Conservation (phyloP, 2,329 filamentous ascomycete species). For the Colletotrichum sansevieriae region DNA sequence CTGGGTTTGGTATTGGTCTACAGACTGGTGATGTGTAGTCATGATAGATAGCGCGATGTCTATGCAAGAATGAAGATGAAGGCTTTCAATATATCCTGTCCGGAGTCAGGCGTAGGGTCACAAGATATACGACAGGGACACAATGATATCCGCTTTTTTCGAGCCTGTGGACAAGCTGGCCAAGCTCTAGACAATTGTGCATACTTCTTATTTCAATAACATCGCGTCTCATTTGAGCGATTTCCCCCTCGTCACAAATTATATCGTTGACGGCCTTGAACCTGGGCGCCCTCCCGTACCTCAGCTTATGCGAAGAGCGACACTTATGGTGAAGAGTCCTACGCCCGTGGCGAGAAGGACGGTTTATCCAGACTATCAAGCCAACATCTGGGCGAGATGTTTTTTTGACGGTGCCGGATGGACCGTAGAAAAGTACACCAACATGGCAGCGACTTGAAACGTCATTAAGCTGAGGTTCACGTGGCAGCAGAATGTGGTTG, state of each 20-base stretch:
- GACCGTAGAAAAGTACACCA: conserved; percentile 46
- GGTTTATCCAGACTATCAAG: conserved; percentile 41
- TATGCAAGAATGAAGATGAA: neutral
- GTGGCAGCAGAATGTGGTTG: neutral
- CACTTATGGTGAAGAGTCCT: conserved; percentile 29
- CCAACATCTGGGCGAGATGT: conserved; percentile 45
- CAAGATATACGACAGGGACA: conserved; percentile 3
- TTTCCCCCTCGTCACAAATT: neutral
- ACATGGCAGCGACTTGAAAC: conserved; percentile 23
- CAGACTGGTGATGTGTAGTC: neutral
- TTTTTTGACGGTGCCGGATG: conserved; percentile 49
- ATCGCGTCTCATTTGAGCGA: neutral
- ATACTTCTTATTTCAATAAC: conserved; percentile 10
- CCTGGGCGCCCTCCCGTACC: conserved; percentile 29
- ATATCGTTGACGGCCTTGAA: conserved; percentile 45
- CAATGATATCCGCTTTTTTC: neutral
- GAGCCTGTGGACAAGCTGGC: neutral
- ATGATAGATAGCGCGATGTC: conserved; percentile 17
- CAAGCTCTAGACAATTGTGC: neutral
- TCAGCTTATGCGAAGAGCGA: conserved; percentile 39
- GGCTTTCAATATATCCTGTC: neutral
- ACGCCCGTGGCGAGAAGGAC: conserved; percentile 29
- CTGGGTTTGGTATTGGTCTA: neutral
- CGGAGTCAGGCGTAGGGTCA: neutral
- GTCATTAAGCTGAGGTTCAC: no score